phyloP scores from a whole-genome alignment of 75 land plant genomes.

The Larix kaempferi region DNA sequence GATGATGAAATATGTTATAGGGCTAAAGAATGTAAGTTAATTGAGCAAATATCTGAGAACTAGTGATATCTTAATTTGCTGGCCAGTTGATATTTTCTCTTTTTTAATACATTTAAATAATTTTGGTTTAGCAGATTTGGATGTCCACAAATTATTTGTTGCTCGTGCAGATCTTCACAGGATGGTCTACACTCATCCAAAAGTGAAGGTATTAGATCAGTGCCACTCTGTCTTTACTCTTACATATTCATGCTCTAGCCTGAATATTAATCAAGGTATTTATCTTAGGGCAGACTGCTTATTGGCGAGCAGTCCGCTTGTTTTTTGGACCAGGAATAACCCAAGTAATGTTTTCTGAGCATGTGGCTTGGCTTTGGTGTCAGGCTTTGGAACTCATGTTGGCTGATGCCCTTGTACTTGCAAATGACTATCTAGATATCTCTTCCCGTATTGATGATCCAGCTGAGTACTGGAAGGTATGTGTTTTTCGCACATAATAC shows the following conservation, averaged over 20 bases:
- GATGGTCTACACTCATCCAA: constrained; percentile 87
- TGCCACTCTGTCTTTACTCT: neutral
- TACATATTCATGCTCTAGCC: neutral
- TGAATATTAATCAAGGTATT: neutral
- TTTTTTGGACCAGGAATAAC: neutral
- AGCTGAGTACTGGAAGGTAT: constrained; percentile 89
- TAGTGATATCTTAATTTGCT: neutral
- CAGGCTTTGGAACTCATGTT: constrained; percentile 98
- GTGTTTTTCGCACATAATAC: neutral
- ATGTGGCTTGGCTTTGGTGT: neutral
- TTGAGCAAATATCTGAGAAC: neutral
- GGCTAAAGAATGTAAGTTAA: constrained; percentile 78
- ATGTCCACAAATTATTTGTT: constrained; percentile 65
- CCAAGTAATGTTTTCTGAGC: neutral
- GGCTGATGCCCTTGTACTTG: constrained; percentile 80
- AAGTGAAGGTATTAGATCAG: constrained; percentile 76
- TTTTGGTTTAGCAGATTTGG: constrained; percentile 41
- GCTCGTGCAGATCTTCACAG: constrained; percentile 88
- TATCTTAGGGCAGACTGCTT: neutral
- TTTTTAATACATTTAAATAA: constrained; percentile 1
- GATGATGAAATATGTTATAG: constrained; percentile 94
- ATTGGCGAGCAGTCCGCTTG: neutral
- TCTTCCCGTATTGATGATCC: constrained; percentile 55
- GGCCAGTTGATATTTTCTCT: neutral
- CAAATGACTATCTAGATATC: constrained; percentile 64